These are phyloP conservation scores for Candida oleophila DNA, from an alignment of 805 yeast genomes.

Conservation along the genomic window DNA sequence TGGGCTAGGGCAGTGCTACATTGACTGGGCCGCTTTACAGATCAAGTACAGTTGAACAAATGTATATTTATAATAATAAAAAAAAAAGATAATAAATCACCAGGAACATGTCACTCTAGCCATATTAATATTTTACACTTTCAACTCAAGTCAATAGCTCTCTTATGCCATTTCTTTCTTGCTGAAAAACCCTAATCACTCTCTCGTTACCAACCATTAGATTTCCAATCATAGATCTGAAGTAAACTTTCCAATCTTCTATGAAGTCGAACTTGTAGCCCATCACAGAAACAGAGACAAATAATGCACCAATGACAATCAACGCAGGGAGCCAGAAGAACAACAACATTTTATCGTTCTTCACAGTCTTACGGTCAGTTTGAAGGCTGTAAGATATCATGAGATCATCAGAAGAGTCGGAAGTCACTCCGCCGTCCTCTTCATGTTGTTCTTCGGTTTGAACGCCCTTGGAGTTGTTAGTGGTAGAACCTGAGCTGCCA, in stretches of 20 bases:
- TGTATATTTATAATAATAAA: not conserved
- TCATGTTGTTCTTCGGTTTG: constrained; percentile 11
- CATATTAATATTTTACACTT: too few species aligned
- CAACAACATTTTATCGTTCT: constrained; percentile 78
- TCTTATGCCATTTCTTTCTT: constrained; percentile 1
- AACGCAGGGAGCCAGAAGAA: constrained; percentile 90
- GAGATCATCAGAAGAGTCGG: constrained; percentile 46
- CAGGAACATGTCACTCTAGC: too few species aligned
- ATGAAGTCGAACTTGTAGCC: constrained; percentile 38
- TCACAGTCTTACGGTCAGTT: constrained; percentile 47
- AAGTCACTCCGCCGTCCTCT: constrained; percentile 32
- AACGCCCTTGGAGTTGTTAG: constrained; percentile 9
- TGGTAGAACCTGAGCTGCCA: not conserved
- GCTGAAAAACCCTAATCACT: constrained; percentile 35
- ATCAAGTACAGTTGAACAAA: not conserved
- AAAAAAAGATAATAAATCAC: too few species aligned
- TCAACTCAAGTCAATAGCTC: constrained; percentile 1
- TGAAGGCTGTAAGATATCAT: constrained; percentile 37
- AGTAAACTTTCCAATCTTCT: constrained; percentile 30
- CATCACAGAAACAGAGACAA: constrained; percentile 41
- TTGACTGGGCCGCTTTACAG: too few species aligned
- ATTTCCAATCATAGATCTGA: constrained; percentile 40
- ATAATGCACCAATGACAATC: constrained; percentile 52
- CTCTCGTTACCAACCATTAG: constrained; percentile 45
- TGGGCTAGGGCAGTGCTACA: too few species aligned